Base-by-base conservation (phyloP, 2,329 filamentous ascomycete species). In the Trichoderma sp. region DNA sequence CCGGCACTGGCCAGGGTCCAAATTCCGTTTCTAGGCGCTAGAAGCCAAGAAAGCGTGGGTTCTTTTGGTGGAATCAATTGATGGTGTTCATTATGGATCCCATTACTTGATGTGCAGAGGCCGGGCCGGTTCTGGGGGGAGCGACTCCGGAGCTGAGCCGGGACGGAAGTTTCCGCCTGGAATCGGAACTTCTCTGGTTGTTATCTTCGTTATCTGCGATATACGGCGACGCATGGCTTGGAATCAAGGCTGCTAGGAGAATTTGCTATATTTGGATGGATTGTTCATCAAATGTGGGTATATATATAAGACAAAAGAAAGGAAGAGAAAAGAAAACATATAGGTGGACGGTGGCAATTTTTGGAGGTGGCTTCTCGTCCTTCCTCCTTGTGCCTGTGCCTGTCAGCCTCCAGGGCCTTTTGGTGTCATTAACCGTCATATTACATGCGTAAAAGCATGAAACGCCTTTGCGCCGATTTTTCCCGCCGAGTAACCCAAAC, bases 361-460 rank as follows among this genome's bases (percentile, higher is more conserved):
- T 58, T 20, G 23, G 12, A n/a, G 62, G 39, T 11, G 62, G 2
- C n/a, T 53, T 28, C 17, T 43, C 6, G 13, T 32, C 15, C 20
- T 34, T 58, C n/a, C 50, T 23, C 43, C 23, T 23, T 23, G 17
- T 43, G 39, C 36, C 36, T 39, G 36, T 39, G 23, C 50, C 34
- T 26, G n/a, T 39, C 39, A 47, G 55, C 69, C 69, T 43, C 62
- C 62, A 71, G 55, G 69, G 69, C 62, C 69, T 43, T n/a, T n/a
- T 43, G 20, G 43, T 43, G 32, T 55, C 59, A 63, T 64, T 64
- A 70, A 59, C 59, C 58, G 11, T 57, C 43, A 58, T 64, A 39
- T 68, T 43, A 55, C 36, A 57, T 68, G 53, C 57, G 28, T 50
- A 39, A 30, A 47, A 53, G 47, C 36, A 59, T 59, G 57, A 59